Base-by-base conservation (phyloP, 1,284 basidiomycete species). In the Inonotus hispidus region DNA sequence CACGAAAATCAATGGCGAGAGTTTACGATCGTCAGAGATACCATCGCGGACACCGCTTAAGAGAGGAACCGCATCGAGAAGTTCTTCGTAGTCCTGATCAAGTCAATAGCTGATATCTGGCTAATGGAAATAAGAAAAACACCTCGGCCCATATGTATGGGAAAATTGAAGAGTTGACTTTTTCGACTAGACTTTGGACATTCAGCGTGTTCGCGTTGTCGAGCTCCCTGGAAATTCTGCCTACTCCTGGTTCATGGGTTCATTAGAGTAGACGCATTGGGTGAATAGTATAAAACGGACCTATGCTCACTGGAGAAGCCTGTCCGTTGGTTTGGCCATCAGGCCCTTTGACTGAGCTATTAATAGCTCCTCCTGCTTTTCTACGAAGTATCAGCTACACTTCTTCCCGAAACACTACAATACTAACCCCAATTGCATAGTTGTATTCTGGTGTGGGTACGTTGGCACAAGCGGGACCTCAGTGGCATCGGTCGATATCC, bases 71-170 rank as follows among this genome's bases (percentile, higher is more conserved):
- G 58, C 58, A 4, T 49, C 50, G 19, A 59, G 58, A 13, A 59
- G 13, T 16, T 59, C 49, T 21, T 53, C 58, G 23, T 59, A 53
- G 16, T 16, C 53, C 58, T 59, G 32, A 23, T 21, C 11, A 2
- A 38, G 5, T 45, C 19, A 23, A 49, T 25, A 49, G 50, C 25
- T 16, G 21, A 32, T 35, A 1, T 2, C 3, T 43, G 10, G 53
- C 43, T 46, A 16, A n/a, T n/a, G n/a, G n/a, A 13, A 45, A 41
- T 13, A 13, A n/a, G 27, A 21, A 13, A 35, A 25, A 25, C 29
- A 58, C 56, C 46, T 58, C 46, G 23, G 56, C 21, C 56, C 56
- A 58, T 5, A 58, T 41, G 25, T 50, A 50, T 13, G 56, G 56
- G 4, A 32, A 32, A 32, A 8, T 4, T 32, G 32, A 8, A 32